phyloP scores from a whole-genome alignment of 306 rosid species.

The Dalbergia cochinchinensis region DNA sequence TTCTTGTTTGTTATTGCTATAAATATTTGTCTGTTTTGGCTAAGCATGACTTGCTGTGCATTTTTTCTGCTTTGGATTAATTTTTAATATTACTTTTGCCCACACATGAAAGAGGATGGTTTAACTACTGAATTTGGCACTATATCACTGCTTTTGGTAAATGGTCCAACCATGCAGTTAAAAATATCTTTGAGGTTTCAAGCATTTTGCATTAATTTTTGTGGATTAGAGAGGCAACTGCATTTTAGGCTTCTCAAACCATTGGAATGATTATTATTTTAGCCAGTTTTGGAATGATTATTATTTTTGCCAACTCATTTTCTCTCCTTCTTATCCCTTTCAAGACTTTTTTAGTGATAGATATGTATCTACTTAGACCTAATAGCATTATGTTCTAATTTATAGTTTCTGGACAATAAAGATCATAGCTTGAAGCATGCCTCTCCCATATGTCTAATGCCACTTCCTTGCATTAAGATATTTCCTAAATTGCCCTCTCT shows the following conservation, averaged over 20 bases:
- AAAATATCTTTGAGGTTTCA: constrained; percentile 94
- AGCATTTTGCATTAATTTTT: constrained; percentile 93
- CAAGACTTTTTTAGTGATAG: constrained; percentile 52
- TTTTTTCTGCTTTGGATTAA: constrained; percentile 18
- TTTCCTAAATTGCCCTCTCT: too few relatives aligned
- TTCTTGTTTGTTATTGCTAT: neutral
- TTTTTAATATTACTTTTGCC: constrained; percentile 20
- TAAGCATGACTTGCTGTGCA: neutral
- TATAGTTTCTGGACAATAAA: constrained; percentile 46
- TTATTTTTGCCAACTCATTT: constrained; percentile 27
- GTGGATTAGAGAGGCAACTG: constrained; percentile 92
- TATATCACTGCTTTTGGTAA: constrained; percentile 39
- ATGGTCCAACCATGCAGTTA: constrained; percentile 63
- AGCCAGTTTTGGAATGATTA: constrained; percentile 64
- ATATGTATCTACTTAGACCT: constrained; percentile 53
- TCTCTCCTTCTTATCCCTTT: neutral
- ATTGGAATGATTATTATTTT: constrained; percentile 64
- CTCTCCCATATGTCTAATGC: too few relatives aligned
- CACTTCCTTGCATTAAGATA: too few relatives aligned
- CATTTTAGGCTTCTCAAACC: constrained; percentile 93
- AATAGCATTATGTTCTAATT: constrained; percentile 44
- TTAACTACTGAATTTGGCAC: constrained; percentile 4
- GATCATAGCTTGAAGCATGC: constrained; percentile 31
- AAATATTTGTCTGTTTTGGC: neutral
- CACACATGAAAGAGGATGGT: neutral